Evolutionary conservation across 805 yeast genomes (phyloP), one percentile per base, ranked within the genome.

Genomic region (Starmerella ratchasimensis): DNA sequence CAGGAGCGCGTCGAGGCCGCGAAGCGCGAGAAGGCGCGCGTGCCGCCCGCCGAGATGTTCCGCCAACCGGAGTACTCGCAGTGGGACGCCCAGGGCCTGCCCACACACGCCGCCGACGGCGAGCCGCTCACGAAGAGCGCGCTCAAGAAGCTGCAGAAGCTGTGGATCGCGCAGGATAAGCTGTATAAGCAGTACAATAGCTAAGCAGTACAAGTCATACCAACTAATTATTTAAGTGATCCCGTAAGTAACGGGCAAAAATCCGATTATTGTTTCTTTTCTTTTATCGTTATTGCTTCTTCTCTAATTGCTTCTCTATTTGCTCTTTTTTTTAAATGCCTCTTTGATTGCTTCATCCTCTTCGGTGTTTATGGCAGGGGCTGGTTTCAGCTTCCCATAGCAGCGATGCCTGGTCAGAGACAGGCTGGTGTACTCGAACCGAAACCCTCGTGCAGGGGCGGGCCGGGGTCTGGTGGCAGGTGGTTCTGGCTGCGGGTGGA

Each of bases 51-150:
- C 28, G 86, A 80, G 19, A 60, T 90, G 74, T 90, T 86, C 63
- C 27, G 31, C 5, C 16, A 17, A 4, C 21, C 15, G 8, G 70
- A 68, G 40, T 90, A 72, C 56, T 58, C 72, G 8, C 80, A 72
- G 53, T 90, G 88, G 80, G 96, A 90, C 55, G 86, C 69, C 19
- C 60, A 68, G 25, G 98, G 98, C 1, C 41, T 90, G 14, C 98
- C 98, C 15, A 67, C 74, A 0, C 75, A 73, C 53, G 81, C 76
- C 46, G 67, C 63, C 24, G 72, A 71, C 8, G 97, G 97, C 10
- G 82, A 74, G 48, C 55, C 62, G 1, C 68, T 90, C 5, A 69
- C 90, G 28, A 90, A 90, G 64, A 80, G 94, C 56, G 73, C 77
- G 62, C 64, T 65, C 43, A 90, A 90, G 71, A 88, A 88, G 62